Conservation (phyloP, 768 basidiomycete genomes). For the Mycena vulgaris region DNA sequence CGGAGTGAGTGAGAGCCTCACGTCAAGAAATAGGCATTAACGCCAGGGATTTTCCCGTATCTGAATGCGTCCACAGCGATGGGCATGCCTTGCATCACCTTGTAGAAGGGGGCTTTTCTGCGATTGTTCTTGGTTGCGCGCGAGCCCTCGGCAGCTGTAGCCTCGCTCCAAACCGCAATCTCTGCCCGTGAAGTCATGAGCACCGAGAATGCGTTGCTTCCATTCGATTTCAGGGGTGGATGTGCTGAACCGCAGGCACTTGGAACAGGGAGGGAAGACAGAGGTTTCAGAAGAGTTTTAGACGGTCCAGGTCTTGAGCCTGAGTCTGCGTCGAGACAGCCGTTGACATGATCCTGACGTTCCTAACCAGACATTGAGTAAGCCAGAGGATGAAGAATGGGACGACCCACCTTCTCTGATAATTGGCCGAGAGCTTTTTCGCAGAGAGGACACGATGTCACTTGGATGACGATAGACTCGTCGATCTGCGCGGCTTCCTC, state of each 20-base stretch:
- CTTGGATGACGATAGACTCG: conserved; percentile 38
- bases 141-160: conserved; percentile 66
- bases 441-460: conserved; percentile 45
- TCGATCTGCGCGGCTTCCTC: conserved; percentile 38
- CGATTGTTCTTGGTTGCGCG: conserved; percentile 66
- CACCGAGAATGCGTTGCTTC: conserved; percentile 75
- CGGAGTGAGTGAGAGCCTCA: conserved; percentile 47
- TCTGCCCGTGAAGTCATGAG: conserved; percentile 93
- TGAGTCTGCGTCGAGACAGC: conserved; percentile 59
- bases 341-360: conserved; percentile 69
- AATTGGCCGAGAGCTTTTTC: conserved; percentile 42
- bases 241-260: conserved; percentile 28
- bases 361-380: conserved; percentile 53
- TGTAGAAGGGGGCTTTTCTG: conserved; percentile 94
- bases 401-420: conserved; percentile 36
- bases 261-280: conserved; percentile 41
- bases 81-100: conserved; percentile 92
- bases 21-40: conserved; percentile 95
- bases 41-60: conserved; percentile 91
- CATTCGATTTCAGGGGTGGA: conserved; percentile 35
- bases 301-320: conserved; percentile 36
- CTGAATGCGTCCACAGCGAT: conserved; percentile 69
- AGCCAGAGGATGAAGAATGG: neutral
- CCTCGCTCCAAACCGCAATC: conserved; percentile 89
- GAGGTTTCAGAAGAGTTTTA: conserved; percentile 41